Evolutionary conservation across 169 alveolate species (phyloP), one percentile per base, ranked within the genome.

Genomic region (Plasmodium gonderi): DNA sequence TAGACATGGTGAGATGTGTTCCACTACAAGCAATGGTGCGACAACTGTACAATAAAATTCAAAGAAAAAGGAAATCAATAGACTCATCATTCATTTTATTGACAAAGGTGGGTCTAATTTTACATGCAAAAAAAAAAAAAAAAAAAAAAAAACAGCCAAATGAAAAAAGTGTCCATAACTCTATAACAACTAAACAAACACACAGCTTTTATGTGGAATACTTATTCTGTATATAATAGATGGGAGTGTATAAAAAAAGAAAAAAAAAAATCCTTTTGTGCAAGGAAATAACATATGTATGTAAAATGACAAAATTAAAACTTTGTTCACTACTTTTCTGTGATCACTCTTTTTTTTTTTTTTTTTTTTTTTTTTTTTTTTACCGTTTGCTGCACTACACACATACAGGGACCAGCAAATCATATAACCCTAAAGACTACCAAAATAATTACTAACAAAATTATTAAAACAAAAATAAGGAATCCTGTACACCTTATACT

Each of bases 351-450:
- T 36, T 17, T n/a, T 9, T n/a, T 26, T 36, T 23, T 1, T 8
- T 11, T 7, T 29, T 17, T 60, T 20, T 60, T 8, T 33, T 36
- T 23, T n/a, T 5, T 60, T 23, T 36, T 60, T 12, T 5, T 60
- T 77, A 47, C 74, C n/a, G n/a, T n/a, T n/a, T n/a, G n/a, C n/a
- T n/a, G n/a, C n/a, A n/a, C 23, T 49, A 23, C 29, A 47, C 31
- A 31, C 45, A 77, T 4, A 67, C 4, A 47, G 29, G 42, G 14
- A 38, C 11, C 3, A 14, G 3, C 20, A 29, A 51, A 77, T 82
- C 47, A 87, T 51, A 87, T 87, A 74, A 87, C 51, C 67, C 29
- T 87, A 75, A 87, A 75, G 29, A 76, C 87, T 8, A 74, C 89
- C 67, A 87, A 87, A 51, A 87, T 87, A 7, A 87, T 75, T 51